These are phyloP conservation scores for Cladosporium sphaerospermum DNA, from an alignment of 2,329 filamentous ascomycete species.

Conservation along the genomic window DNA sequence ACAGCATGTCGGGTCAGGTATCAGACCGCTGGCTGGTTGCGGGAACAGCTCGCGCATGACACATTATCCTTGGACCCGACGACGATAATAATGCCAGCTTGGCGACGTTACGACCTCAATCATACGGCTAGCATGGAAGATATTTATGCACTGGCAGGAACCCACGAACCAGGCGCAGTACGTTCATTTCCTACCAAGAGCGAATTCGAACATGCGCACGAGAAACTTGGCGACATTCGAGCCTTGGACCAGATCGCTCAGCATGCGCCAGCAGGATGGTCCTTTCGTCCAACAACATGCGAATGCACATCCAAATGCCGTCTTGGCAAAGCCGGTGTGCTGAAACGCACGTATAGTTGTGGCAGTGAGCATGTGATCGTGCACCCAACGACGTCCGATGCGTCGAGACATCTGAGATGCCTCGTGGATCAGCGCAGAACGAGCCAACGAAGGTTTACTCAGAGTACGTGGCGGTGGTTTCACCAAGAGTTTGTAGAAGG, in stretches of 20 bases:
- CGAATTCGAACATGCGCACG: too few relatives aligned
- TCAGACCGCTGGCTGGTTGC: neutral
- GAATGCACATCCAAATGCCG: neutral
- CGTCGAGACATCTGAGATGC: neutral
- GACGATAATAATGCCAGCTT: neutral
- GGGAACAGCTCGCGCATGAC: neutral
- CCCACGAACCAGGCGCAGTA: too few relatives aligned
- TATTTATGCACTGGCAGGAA: too few relatives aligned
- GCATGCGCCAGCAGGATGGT: neutral
- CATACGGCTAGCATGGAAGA: too few relatives aligned
- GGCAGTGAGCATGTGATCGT: neutral
- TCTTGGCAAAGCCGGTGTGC: neutral
- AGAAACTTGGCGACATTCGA: neutral
- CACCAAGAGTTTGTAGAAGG: neutral
- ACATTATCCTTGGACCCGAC: neutral
- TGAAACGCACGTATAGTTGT: neutral
- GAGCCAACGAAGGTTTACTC: neutral
- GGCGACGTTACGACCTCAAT: neutral
- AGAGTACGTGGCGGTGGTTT: neutral
- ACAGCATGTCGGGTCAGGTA: neutral
- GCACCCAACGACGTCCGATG: neutral
- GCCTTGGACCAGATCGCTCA: neutral
- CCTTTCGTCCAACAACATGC: neutral
- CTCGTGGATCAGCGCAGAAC: neutral
- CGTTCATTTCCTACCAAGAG: too few relatives aligned